Percentiles rank a stretch among this genome's conserved stretches.
phyloP scores from a whole-genome alignment of 345 rosid species.

The Lepidium aucheri region DNA sequence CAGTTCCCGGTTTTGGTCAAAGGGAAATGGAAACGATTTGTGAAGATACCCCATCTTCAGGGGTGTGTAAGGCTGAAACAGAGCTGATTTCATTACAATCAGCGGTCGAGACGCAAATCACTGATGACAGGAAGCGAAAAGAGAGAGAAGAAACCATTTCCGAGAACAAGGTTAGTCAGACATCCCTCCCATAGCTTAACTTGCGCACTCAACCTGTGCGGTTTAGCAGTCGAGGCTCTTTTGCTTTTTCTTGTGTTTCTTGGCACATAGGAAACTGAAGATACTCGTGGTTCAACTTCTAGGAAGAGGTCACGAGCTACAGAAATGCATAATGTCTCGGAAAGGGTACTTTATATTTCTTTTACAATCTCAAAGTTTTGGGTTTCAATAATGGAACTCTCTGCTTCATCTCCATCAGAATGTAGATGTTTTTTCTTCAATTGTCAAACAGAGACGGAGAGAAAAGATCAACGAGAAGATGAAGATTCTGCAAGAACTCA shows the following conservation, averaged over 20 bases:
- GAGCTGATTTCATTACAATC: neutral
- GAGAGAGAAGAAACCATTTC: slow-evolving; percentile 4
- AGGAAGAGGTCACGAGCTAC: slow-evolving; percentile 77
- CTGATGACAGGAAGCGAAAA: neutral
- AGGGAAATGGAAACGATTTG: neutral
- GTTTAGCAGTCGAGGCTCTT: neutral
- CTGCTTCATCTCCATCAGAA: neutral
- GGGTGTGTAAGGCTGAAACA: neutral
- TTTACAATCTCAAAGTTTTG: neutral
- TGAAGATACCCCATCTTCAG: neutral
- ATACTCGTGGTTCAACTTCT: slow-evolving; percentile 43
- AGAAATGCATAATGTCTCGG: slow-evolving; percentile 78
- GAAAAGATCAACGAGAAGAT: slow-evolving; percentile 67
- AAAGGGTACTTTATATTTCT: slow-evolving; percentile 46
- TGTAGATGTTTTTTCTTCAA: too few relatives aligned
- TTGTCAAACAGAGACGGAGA: slow-evolving; percentile 40
- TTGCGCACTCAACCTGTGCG: neutral
- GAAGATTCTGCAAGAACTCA: slow-evolving; percentile 45
- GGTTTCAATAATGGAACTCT: neutral
- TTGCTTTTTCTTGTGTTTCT: neutral
- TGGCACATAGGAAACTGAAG: slow-evolving; percentile 26
- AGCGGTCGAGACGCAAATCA: neutral
- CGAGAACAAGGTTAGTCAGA: neutral
- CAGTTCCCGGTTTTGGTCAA: neutral
- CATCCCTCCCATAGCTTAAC: neutral